These are phyloP conservation scores for Penicillium sp. DNA, from an alignment of 2,329 filamentous ascomycete genomes.

Conservation along the genomic window DNA sequence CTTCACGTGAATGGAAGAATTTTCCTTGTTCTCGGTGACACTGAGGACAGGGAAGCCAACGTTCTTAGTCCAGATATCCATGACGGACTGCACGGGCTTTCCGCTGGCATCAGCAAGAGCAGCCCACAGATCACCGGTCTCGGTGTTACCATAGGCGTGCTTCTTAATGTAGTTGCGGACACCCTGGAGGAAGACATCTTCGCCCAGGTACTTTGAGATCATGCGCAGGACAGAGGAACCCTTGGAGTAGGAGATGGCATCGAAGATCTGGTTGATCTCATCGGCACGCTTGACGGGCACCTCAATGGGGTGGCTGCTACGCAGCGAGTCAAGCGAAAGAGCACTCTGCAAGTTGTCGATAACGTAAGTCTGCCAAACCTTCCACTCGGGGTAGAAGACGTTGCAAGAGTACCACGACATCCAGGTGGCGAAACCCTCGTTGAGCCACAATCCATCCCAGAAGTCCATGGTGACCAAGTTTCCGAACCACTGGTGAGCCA, in stretches of 20 bases:
- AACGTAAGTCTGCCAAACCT: conserved; percentile 94
- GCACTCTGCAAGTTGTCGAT: conserved; percentile 89
- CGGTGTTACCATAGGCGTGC: conserved; percentile 93
- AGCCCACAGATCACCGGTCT: conserved; percentile 87
- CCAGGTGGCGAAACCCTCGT: conserved; percentile 88
- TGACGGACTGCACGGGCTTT: conserved; percentile 84
- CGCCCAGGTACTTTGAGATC: conserved; percentile 93
- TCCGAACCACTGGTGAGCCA: conserved; percentile 98
- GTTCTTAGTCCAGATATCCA: conserved; percentile 96
- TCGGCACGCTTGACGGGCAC: conserved; percentile 93
- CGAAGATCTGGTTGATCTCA: conserved; percentile 97
- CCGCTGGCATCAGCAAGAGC: conserved; percentile 84
- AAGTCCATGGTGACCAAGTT: conserved; percentile 98
- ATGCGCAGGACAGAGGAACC: conserved; percentile 94
- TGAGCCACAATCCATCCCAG: conserved; percentile 97
- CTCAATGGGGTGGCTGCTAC: conserved; percentile 95
- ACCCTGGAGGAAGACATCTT: conserved; percentile 89
- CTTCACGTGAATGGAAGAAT: conserved; percentile 77
- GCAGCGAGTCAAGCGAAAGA: conserved; percentile 80
- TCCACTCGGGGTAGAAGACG: conserved; percentile 95
- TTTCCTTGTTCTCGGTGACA: conserved; percentile 71
- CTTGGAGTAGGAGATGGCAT: conserved; percentile 96
- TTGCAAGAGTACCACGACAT: conserved; percentile 96
- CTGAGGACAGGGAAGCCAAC: conserved; percentile 89
- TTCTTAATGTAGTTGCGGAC: conserved; percentile 89